Evolutionary conservation across 1,284 basidiomycete species (phyloP), one percentile per base, ranked within the genome.

Genomic region (Rhodotorula glutinis): DNA sequence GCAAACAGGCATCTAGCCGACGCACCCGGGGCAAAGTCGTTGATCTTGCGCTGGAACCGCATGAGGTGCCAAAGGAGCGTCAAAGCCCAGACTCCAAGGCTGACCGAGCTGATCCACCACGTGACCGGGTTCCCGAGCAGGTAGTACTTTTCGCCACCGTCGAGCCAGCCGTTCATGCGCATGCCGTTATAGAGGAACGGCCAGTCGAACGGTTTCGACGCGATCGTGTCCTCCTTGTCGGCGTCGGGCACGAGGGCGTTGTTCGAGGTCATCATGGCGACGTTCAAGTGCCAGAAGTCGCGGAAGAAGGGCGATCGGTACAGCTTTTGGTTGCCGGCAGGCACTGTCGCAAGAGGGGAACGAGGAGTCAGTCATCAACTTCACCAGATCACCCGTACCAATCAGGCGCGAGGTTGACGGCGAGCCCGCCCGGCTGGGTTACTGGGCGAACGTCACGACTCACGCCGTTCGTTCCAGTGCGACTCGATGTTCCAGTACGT

Each of bases 201-300:
- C 95, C 96, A 98, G 78, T 98, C 94, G 56, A 84, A 83, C 0
- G 95, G 94, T 74, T 85, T 86, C 44, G 92, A 95, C 0, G 95
- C 94, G 59, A 98, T 86, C 74, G 97, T 92, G 78, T 98, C 95
- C 74, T 94, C 91, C 81, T 98, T 98, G 82, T 98, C 95, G 0
- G 93, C 91, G 76, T 98, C 93, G 0, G 95, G 95, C 53, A 98
- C 81, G 62, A 98, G 87, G 0, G 96, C 94, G 78, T 98, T 98
- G 83, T 98, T 98, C 8, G 94, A 96, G 0, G 93, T 97, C 92
- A 96, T 95, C 96, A 98, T 98, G 21, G 94, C 95, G 21, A 98
- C 91, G 76, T 98, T 98, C 65, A 98, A 86, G 79, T 98, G 95
- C 86, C 92, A 93, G 80, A 98, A 98, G 80, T 98, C 95, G 63